A percentile compares a stretch with the other conserved stretches of the same genome.
Evolutionary conservation across 192 early-diverging fungal species (phyloP).

Genomic region (Irineochytrium annulatum): DNA sequence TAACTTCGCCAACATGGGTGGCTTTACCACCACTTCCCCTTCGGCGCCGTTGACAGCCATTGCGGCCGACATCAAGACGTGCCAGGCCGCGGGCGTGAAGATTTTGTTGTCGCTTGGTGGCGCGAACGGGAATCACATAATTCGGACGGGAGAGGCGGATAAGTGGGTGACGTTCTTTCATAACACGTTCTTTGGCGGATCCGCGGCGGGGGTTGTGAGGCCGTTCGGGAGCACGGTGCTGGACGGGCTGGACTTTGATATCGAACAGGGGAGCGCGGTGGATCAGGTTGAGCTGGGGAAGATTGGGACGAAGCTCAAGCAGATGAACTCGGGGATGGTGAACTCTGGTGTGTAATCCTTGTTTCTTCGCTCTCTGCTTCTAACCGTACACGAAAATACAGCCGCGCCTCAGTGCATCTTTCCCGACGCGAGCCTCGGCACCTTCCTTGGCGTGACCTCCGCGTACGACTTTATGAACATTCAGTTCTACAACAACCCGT

Average conservation of each 20-base stretch:
- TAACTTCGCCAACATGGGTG: not conserved
- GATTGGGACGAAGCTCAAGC: too few species aligned
- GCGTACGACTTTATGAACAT: not conserved
- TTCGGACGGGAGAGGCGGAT: not conserved
- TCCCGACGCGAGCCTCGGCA: not conserved
- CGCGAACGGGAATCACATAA: not conserved
- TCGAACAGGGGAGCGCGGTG: not conserved
- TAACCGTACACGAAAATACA: too few species aligned
- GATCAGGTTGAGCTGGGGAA: not conserved
- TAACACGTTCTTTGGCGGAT: too few species aligned
- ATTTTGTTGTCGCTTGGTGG: not conserved
- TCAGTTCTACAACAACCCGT: constrained; percentile 1
- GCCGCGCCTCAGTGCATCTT: not conserved
- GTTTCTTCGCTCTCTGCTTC: too few species aligned
- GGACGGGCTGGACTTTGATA: not conserved
- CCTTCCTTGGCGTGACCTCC: not conserved
- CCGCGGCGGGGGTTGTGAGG: not conserved
- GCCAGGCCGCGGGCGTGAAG: not conserved
- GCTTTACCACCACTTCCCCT: not conserved
- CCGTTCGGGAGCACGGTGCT: not conserved
- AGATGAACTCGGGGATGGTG: too few species aligned
- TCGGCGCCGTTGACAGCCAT: not conserved
- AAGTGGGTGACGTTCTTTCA: too few species aligned
- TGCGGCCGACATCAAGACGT: not conserved
- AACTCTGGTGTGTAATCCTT: not conserved